Evolutionary conservation across 805 yeast species (phyloP), one percentile per base, ranked within the genome.

Genomic region (Lachancea sp.): DNA sequence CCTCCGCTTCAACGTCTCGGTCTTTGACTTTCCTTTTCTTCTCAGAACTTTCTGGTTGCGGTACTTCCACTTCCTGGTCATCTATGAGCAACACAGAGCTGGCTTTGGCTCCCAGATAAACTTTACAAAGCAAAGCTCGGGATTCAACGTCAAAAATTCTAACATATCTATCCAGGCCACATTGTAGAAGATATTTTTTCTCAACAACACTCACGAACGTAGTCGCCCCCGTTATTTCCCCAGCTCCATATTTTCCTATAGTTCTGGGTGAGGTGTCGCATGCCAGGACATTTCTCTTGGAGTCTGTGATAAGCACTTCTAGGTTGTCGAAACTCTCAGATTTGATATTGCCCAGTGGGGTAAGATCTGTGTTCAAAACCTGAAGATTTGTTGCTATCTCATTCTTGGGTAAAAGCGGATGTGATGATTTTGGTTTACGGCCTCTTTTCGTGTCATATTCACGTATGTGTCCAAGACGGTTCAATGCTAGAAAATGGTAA

Each of bases 91-190:
- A 36, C 1, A 63, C 33, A 19, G 25, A 44, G 41, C 55, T 55
- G 17, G 87, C 72, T 59, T 85, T 88, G 4, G 87, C 77, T 1
- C 95, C 95, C 22, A 83, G 57, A 55, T 77, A 91, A 4, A 86
- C 84, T 58, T 88, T 88, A 7, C 79, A 88, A 12, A 66, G 42
- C 40, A 78, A 69, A 36, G 77, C 75, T 42, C 95, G 72, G 1
- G 79, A 65, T 1, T 66, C 67, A 3, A 79, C 59, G 49, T 88
- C 83, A 63, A 77, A 91, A 3, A 85, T 86, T 47, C 96, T 75
- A 22, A 87, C 71, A 56, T 88, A 91, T 56, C 96, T 74, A 59
- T 93, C 99, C 18, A 90, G 73, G 0, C 96, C 95, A 36, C 95
- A 97, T 16, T 86, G 72, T 2, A 81, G 80, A 7, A 90, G 57